Evolutionary conservation across 2,329 filamentous ascomycete species (phyloP).

Genomic region (Arachnopeziza araneosa): DNA sequence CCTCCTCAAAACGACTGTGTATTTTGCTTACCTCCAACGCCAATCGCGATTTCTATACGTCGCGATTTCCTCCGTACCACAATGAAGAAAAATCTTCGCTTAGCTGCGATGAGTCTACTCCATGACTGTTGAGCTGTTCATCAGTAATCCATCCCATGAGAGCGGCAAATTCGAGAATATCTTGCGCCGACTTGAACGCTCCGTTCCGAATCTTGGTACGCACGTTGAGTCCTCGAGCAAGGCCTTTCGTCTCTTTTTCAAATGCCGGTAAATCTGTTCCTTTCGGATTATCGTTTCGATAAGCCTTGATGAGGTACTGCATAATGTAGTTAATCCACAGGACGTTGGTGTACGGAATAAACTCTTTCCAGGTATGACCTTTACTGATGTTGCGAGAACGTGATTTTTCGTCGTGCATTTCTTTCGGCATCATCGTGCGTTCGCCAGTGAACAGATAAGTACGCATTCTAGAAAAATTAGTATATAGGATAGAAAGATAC

Average conservation of each 20-base stretch:
- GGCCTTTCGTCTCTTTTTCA: constrained; percentile 42
- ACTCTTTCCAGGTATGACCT: constrained; percentile 41
- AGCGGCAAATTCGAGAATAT: constrained; percentile 18
- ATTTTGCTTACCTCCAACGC: not conserved
- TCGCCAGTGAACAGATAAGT: constrained; percentile 19
- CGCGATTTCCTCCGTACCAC: not conserved
- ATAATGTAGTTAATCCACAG: constrained; percentile 61
- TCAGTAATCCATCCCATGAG: constrained; percentile 17
- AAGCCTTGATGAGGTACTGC: constrained; percentile 39
- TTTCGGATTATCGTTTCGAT: not conserved
- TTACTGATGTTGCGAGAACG: not conserved
- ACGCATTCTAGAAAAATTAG: constrained; percentile 40
- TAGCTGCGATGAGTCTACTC: constrained; percentile 4
- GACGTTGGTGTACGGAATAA: constrained; percentile 58
- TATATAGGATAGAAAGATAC: constrained; percentile 47
- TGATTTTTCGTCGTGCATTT: not conserved
- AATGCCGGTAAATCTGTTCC: constrained; percentile 41
- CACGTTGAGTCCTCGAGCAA: constrained; percentile 48
- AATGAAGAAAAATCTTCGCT: not conserved
- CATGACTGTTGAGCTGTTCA: constrained; percentile 9
- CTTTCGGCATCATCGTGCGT: constrained; percentile 7
- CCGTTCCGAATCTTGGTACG: constrained; percentile 19
- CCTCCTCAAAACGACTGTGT: not conserved
- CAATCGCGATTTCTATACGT: not conserved
- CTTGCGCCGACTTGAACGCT: constrained; percentile 17